These are phyloP conservation scores for Aaosphaeria arxii DNA, from an alignment of 2,329 filamentous ascomycete species.

Conservation along the genomic window DNA sequence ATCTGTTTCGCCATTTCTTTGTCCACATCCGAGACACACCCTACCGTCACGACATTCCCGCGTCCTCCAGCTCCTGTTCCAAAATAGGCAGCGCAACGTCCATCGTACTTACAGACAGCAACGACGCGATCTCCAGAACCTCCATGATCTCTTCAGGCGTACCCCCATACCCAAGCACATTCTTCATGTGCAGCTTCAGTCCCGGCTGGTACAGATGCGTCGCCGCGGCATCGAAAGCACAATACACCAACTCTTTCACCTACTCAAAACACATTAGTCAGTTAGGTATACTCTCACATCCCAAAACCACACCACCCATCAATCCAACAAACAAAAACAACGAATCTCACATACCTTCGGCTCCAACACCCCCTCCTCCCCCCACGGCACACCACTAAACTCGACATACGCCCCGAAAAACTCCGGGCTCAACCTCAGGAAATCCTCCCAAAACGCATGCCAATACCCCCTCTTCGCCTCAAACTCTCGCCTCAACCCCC, in stretches of 20 bases:
- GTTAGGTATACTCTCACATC: background rate
- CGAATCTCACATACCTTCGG: constrained; percentile 36
- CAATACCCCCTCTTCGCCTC: constrained; percentile 47
- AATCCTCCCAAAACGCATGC: constrained; percentile 46
- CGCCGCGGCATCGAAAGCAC: constrained; percentile 47
- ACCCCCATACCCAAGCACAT: constrained; percentile 46
- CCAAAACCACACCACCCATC: background rate
- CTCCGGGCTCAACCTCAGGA: constrained; percentile 44
- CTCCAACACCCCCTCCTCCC: constrained; percentile 35
- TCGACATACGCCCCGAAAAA: constrained; percentile 50
- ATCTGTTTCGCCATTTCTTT: no score
- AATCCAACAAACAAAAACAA: background rate
- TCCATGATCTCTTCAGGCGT: constrained; percentile 49
- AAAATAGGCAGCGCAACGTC: constrained; percentile 22
- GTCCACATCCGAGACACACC: no score
- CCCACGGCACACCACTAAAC: constrained; percentile 45
- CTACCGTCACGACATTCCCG: background rate
- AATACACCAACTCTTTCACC: constrained; percentile 48
- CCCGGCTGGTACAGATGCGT: constrained; percentile 49
- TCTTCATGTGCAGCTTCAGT: constrained; percentile 49
- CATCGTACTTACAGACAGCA: constrained; percentile 30
- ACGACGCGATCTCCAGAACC: constrained; percentile 45
- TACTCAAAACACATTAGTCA: constrained; percentile 1
- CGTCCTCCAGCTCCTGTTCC: constrained; percentile 17
- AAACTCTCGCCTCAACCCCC: constrained; percentile 43